Base-by-base conservation (phyloP, 1,284 basidiomycete species). In the Hemileia vastatrix region DNA sequence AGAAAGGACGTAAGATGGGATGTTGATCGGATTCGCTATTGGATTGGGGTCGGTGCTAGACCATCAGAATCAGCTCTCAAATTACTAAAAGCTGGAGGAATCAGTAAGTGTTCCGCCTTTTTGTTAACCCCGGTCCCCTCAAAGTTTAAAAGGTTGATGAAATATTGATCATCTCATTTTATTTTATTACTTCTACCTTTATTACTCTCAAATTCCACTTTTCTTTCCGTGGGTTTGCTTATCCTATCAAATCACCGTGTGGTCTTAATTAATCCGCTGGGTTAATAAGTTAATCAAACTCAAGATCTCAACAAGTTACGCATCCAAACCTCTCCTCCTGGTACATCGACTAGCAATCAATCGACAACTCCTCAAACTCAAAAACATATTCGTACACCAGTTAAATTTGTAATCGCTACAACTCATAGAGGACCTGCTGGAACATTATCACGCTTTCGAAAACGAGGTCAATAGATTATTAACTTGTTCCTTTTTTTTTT, bases 281-380 rank as follows among this genome's bases (percentile, higher is more conserved):
- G n/a, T n/a, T n/a, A n/a, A n/a, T n/a, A n/a, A 61, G 59, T 61
- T 21, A 61, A 61, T 47, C 59, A 61, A 31, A 51, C 59, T 11
- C 48, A 21, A 23, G 59, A 61, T 21, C 36, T 61, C 19, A 15
- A 8, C n/a, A 21, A 45, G 2, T 33, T 61, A 15, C 40, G 59
- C 54, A 48, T 52, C 5, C 54, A 61, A 53, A 61, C 59, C 8
- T 54, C 59, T n/a, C 11, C 19, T 23, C 59, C 51, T 3, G 51
- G 51, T 9, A 47, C 59, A 6, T 47, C 54, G 33, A 36, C 59
- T n/a, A n/a, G n/a, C n/a, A n/a, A n/a, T n/a, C n/a, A n/a, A n/a
- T n/a, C n/a, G n/a, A n/a, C n/a, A n/a, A n/a, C n/a, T n/a, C n/a
- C n/a, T n/a, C n/a, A n/a, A n/a, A n/a, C n/a, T n/a, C n/a, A n/a